Base-by-base conservation (phyloP, 148 eudicot genomes). In the Drosera capensis region DNA sequence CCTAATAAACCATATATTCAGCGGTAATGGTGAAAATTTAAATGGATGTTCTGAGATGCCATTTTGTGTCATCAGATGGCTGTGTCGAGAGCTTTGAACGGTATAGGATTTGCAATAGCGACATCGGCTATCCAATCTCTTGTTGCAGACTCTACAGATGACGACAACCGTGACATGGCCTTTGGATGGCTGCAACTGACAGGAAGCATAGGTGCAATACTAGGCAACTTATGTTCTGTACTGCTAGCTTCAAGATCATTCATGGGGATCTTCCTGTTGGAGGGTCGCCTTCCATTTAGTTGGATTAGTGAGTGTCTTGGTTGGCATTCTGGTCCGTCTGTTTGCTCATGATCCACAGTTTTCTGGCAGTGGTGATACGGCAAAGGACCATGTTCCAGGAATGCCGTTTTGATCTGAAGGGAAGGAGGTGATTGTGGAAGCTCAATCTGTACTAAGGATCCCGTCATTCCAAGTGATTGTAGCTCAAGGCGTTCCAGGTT, bases 231-330 rank as follows among this genome's bases (percentile, higher is more conserved):
- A 15, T 44, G 52, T 16, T 49, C 95, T 0, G 68, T 81, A 3
- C 48, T 80, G 18, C 55, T 85, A 29, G 95, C 95, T 18, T 56
- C 76, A 18, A 70, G 64, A 2, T 40, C 90, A 0, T 49, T 77
- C 60, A 55, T 72, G 78, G 92, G 95, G 11, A 65, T 85, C 16
- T 63, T n/a, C 86, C 2, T 92, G 95, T 28, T 85, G 95, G 92
- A 64, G 95, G 52, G 41, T 80, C 14, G 77, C 92, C 14, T 85
- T 85, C 66, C 82, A 80, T 70, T 49, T 85, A 15, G 90, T 85
- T 5, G 95, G 72, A 3, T n/a, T 68, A 16, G 28, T 80, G 1
- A 80, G 95, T 68, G 77, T 80, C 8, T 7, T 85, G 0, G 84
- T 85, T n/a, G 95, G 86, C 3, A 49, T 78, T 45, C 44, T 85